A percentile compares a stretch with the other conserved stretches of the same genome.
Evolutionary conservation across 345 rosid species (phyloP).

Genomic region (Gossypium raimondii): DNA sequence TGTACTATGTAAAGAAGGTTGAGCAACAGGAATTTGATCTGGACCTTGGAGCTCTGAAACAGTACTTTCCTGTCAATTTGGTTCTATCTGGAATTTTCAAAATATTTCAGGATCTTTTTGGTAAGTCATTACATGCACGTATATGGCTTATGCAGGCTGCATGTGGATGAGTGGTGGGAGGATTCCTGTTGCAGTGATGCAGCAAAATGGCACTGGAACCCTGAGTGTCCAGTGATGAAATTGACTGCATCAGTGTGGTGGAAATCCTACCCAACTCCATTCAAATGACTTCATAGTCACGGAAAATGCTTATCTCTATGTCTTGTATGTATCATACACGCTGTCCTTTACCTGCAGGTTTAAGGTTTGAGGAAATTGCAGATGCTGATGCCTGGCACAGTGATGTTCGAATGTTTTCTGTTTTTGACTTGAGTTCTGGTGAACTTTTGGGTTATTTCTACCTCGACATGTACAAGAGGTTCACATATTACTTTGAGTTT

Average conservation of each 20-base stretch:
- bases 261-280: too few species aligned
- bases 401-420: conserved; percentile 68
- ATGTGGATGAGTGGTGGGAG: too few species aligned
- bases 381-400: conserved; percentile 71
- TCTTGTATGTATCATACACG: conserved; percentile 1
- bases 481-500: conserved; percentile 13
- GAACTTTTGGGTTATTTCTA: conserved; percentile 87
- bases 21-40: conserved; percentile 79
- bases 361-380: conserved; percentile 69
- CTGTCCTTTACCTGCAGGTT: conserved; percentile 42
- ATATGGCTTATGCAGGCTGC: neutral
- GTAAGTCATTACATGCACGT: conserved; percentile 32
- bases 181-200: too few species aligned
- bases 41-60: conserved; percentile 70
- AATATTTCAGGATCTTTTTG: conserved; percentile 85
- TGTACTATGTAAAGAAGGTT: conserved; percentile 72
- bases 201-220: too few species aligned
- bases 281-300: neutral
- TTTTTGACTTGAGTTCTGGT: conserved; percentile 69
- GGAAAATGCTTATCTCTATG: neutral
- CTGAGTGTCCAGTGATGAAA: too few species aligned
- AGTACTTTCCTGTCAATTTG: conserved; percentile 76
- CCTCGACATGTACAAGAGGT: conserved; percentile 84
- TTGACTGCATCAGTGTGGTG: too few species aligned
- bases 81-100: conserved; percentile 87